These are phyloP conservation scores for Colletotrichum viniferum DNA, from an alignment of 2,329 filamentous ascomycete species.

Conservation along the genomic window DNA sequence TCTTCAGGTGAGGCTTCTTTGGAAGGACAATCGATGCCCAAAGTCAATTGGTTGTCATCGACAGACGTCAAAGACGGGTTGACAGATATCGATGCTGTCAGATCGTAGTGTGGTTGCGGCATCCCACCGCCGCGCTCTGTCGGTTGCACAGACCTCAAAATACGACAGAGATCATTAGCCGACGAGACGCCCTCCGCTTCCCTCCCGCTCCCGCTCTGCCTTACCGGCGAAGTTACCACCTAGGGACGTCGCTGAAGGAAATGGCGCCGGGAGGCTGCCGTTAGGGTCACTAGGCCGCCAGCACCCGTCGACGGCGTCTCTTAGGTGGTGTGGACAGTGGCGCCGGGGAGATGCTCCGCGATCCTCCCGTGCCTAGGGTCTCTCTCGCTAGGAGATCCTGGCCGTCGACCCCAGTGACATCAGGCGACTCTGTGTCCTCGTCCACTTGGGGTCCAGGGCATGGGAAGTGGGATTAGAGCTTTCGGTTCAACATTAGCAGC, in stretches of 20 bases:
- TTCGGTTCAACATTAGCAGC: not conserved
- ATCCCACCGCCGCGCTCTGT: not conserved
- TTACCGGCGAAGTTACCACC: not conserved
- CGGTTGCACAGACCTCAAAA: not conserved
- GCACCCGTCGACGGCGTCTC: not conserved
- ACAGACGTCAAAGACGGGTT: not conserved
- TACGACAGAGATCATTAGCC: not conserved
- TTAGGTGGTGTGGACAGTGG: not conserved
- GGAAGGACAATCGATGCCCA: not conserved
- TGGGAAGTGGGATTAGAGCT: slow-evolving; percentile 16
- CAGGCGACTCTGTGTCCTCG: not conserved
- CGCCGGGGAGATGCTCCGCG: not conserved
- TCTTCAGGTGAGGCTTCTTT: not conserved
- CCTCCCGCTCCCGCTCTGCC: not conserved
- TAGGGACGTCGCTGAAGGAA: not conserved
- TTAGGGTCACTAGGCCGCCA: not conserved
- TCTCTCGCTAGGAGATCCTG: not conserved
- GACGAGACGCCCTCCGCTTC: not conserved
- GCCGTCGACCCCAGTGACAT: not conserved
- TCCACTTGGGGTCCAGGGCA: not conserved
- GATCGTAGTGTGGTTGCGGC: not conserved
- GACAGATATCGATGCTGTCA: not conserved
- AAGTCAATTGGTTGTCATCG: not conserved
- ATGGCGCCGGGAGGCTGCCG: not conserved
- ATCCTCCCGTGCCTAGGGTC: slow-evolving; percentile 4